Percentiles rank a stretch among this genome's conserved stretches.
Conservation (phyloP, 768 basidiomycete species). For the Boletus sp. region DNA sequence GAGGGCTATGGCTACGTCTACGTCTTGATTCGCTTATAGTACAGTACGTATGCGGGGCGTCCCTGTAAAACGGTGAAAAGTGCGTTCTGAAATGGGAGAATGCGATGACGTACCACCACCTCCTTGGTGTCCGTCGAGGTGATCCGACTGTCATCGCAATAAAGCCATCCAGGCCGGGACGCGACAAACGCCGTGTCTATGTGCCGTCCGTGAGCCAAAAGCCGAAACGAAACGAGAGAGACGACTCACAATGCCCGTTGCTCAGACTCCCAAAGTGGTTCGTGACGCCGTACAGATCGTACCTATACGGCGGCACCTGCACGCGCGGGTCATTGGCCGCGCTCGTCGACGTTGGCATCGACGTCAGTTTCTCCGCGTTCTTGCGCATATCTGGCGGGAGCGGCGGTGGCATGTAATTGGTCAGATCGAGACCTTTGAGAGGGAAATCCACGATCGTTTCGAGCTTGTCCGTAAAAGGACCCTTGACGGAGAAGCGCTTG, state of each 20-base stretch:
- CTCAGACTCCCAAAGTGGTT: slow-evolving; percentile 95
- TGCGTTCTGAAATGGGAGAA: neutral
- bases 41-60: slow-evolving; percentile 74
- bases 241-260: slow-evolving; percentile 88
- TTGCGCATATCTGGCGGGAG: slow-evolving; percentile 63
- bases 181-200: slow-evolving; percentile 92
- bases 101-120: slow-evolving; percentile 64
- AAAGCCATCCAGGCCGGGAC: slow-evolving; percentile 85
- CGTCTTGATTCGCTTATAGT: slow-evolving; percentile 61
- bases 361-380: slow-evolving; percentile 40
- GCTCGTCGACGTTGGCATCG: neutral
- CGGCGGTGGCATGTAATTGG: slow-evolving; percentile 84
- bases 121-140: slow-evolving; percentile 70
- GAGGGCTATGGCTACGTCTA: slow-evolving; percentile 8
- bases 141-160: slow-evolving; percentile 92
- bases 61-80: slow-evolving; percentile 43
- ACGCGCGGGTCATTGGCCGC: slow-evolving; percentile 68
- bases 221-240: neutral
- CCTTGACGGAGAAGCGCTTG: slow-evolving; percentile 89
- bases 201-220: neutral
- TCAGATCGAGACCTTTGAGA: slow-evolving; percentile 54
- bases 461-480: slow-evolving; percentile 93
- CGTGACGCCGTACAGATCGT: slow-evolving; percentile 93
- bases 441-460: slow-evolving; percentile 96
- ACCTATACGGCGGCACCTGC: slow-evolving; percentile 86